phyloP scores from a whole-genome alignment of 163 green algal species.

The Prototheca cutis region DNA sequence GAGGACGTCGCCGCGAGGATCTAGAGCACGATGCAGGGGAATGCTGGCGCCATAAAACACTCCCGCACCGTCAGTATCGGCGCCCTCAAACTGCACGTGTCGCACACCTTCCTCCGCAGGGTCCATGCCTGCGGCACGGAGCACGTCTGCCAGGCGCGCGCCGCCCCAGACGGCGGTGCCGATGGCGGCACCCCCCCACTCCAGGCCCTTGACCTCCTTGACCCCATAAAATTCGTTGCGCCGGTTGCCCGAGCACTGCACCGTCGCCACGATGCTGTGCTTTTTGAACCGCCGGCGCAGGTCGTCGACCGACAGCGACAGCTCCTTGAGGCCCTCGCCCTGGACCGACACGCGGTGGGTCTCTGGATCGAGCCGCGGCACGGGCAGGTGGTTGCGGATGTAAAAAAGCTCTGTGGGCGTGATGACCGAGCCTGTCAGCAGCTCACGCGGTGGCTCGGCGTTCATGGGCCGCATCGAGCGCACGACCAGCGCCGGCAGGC shows the following conservation, averaged over 20 bases:
- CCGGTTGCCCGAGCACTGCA: slow-evolving; percentile 74
- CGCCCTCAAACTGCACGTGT: slow-evolving; percentile 27
- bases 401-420: slow-evolving; percentile 79
- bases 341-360: slow-evolving; percentile 35
- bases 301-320: slow-evolving; percentile 54
- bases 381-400: slow-evolving; percentile 79
- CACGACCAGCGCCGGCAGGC: slow-evolving; percentile 47
- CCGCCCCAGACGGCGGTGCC: slow-evolving; percentile 43
- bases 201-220: slow-evolving; percentile 55
- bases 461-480: slow-evolving; percentile 46
- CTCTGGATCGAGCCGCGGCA: slow-evolving; percentile 49
- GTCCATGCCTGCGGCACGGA: slow-evolving; percentile 42
- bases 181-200: slow-evolving; percentile 71
- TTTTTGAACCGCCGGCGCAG: slow-evolving; percentile 64
- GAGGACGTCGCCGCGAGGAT: slow-evolving; percentile 54
- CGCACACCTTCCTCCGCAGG: slow-evolving; percentile 10
- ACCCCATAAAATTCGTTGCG: slow-evolving; percentile 50
- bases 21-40: slow-evolving; percentile 49
- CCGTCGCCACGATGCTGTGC: slow-evolving; percentile 54
- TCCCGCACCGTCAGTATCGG: slow-evolving; percentile 41
- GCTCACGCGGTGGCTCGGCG: slow-evolving; percentile 53
- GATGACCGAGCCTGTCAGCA: slow-evolving; percentile 45
- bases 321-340: slow-evolving; percentile 48
- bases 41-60: slow-evolving; percentile 61
- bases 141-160: slow-evolving; percentile 57